phyloP scores from a whole-genome alignment of 2,329 filamentous ascomycete species.

The Penicillium sp. region DNA sequence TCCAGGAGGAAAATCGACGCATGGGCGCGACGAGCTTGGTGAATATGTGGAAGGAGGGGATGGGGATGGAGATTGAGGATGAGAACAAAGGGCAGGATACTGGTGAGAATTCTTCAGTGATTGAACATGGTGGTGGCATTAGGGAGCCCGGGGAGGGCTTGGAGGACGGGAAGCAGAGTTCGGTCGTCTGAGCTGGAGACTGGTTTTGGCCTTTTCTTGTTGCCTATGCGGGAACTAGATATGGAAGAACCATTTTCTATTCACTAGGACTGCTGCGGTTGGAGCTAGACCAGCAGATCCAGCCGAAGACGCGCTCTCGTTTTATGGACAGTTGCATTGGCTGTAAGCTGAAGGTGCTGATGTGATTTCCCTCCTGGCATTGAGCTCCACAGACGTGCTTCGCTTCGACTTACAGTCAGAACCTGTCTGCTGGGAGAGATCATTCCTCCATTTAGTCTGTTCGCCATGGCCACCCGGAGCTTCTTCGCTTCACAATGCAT shows the following conservation, averaged over 20 bases:
- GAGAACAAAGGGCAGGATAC: neutral
- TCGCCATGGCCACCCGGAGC: neutral
- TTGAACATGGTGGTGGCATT: neutral
- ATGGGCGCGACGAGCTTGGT: conserved; percentile 24
- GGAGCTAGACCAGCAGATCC: neutral
- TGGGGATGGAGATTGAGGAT: neutral
- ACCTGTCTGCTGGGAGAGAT: neutral
- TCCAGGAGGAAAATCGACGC: conserved; percentile 15
- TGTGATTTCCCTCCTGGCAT: neutral
- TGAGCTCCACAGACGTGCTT: neutral
- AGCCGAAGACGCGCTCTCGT: neutral
- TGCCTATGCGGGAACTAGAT: neutral
- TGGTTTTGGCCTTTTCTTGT: neutral
- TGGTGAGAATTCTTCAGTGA: neutral
- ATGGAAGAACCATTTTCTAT: neutral
- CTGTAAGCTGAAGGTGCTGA: neutral
- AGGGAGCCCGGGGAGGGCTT: neutral
- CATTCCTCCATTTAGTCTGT: neutral
- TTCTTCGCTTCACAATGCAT: neutral
- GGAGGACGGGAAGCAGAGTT: neutral
- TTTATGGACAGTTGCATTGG: neutral
- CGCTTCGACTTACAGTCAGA: neutral
- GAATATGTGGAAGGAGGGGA: conserved; percentile 19
- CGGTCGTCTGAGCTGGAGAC: neutral
- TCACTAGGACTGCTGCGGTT: neutral